phyloP scores from a whole-genome alignment of 768 basidiomycete genomes.

The Pleurotus salmoneostramineus region DNA sequence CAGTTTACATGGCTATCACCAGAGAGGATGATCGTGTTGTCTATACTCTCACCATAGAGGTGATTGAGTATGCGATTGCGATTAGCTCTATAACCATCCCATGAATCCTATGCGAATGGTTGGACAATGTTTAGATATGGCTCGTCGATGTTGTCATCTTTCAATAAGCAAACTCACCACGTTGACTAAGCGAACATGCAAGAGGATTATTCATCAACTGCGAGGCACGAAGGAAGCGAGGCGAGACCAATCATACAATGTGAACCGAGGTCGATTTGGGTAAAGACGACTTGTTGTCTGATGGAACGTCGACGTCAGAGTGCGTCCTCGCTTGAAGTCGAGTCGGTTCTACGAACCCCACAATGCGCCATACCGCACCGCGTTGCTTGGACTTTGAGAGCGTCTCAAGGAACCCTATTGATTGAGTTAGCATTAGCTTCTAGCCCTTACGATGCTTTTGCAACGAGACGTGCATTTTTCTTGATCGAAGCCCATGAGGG shows the following conservation, averaged over 20 bases:
- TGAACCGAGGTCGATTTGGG: constrained; percentile 27
- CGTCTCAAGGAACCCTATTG: constrained; percentile 43
- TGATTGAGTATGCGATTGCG: constrained; percentile 47
- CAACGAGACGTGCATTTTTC: constrained; percentile 40
- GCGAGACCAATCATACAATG: not conserved
- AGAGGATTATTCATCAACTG: constrained; percentile 11
- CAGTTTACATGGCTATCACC: constrained; percentile 63
- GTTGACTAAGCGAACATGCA: not conserved
- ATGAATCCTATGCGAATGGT: constrained; percentile 36
- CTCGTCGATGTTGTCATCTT: not conserved
- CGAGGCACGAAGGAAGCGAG: not conserved
- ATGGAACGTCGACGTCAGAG: not conserved
- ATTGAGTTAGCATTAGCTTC: not conserved
- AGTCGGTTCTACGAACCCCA: constrained; percentile 18
- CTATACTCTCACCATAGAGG: constrained; percentile 45
- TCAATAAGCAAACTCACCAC: not conserved
- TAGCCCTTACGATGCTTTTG: not conserved
- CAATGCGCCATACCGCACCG: constrained; percentile 49
- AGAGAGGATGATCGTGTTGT: constrained; percentile 54
- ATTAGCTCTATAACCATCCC: constrained; percentile 60
- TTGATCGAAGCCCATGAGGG: constrained; percentile 52
- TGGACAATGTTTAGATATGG: not conserved
- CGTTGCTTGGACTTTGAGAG: constrained; percentile 40
- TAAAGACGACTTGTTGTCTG: constrained; percentile 52
- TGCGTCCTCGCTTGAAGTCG: not conserved